phyloP scores from a whole-genome alignment of 2,329 filamentous ascomycete species.

The Endothia cerciana region DNA sequence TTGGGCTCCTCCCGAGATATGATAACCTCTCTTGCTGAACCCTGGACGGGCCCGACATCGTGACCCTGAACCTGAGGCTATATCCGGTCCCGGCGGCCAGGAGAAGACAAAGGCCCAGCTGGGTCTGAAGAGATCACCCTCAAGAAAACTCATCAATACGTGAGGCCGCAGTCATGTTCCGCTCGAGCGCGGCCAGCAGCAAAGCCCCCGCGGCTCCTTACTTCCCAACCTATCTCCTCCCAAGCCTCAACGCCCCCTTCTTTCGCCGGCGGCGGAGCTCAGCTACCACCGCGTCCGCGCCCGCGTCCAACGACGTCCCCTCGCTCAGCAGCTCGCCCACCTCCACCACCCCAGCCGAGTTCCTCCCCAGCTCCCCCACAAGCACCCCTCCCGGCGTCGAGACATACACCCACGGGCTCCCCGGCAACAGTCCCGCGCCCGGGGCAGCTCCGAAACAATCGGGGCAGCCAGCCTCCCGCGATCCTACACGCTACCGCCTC shows the following conservation, averaged over 20 bases:
- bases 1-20: not conserved
- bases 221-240: conserved; percentile 59
- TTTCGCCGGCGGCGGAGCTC: conserved; percentile 42
- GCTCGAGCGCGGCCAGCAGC: not conserved
- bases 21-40: not conserved
- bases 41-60: not conserved
- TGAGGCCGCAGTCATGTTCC: conserved; percentile 5
- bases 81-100: not conserved
- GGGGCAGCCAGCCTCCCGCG: conserved; percentile 21
- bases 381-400: conserved; percentile 28
- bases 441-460: conserved; percentile 27
- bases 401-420: conserved; percentile 30
- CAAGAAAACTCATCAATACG: not conserved
- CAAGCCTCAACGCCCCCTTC: conserved; percentile 54
- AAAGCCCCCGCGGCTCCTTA: conserved; percentile 18
- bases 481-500: conserved; percentile 39
- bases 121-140: not conserved
- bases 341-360: conserved; percentile 30
- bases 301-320: conserved; percentile 32
- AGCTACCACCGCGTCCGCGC: conserved; percentile 37
- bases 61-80: not conserved
- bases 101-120: not conserved
- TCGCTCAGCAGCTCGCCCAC: conserved; percentile 33
- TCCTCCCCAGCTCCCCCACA: conserved; percentile 35
- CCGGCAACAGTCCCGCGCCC: conserved; percentile 32